Base-by-base conservation (phyloP, 441 rosid genomes). In the California macrophylla region DNA sequence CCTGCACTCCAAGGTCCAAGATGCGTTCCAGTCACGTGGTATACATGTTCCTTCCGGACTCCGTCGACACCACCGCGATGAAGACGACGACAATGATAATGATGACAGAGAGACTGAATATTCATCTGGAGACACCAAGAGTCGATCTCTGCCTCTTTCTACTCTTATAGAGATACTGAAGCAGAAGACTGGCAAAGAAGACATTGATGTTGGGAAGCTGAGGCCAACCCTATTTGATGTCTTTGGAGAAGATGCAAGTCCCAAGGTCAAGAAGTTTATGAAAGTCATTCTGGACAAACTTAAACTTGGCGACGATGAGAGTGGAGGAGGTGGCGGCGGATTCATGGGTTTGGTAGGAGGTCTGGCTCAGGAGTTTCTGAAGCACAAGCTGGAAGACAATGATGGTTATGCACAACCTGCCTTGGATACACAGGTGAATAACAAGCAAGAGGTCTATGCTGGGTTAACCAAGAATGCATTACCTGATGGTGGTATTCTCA, bases 261-360 rank as follows among this genome's bases (percentile, higher is more conserved):
- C 98, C 10, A 93, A 93, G 74, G 98, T 93, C 84, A 93, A 93
- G 89, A 93, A 93, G 77, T 93, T 93, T 71, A 91, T 93, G 98
- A 91, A 89, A 50, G 85, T 91, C 65, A 79, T 91, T 28, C 66
- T 89, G 71, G 71, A 76, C 78, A 93, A 93, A 75, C 88, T 93
- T 61, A 82, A 86, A 12, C 67, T 36, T 8, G 40, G 40, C 1
- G 40, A 36, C 5, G 9, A 7, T 36, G 40, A 67, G 30, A 28
- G 15, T 5, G 24, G 58, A 0, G 23, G 58, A 0, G 58, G 58
- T 2, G 56, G 56, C 1, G 56, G 56, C 0, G 56, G 56, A 50
- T 50, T 50, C 23, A 50, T 50, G 58, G 58, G 58, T 16, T 7
- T 50, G 23, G 58, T 50, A 5, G 58, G 58, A 7, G 21, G 58